A percentile compares a stretch with the other conserved stretches of the same genome.
Evolutionary conservation across 2,329 filamentous ascomycete genomes (phyloP).

Genomic region (Spiromastix sp.): DNA sequence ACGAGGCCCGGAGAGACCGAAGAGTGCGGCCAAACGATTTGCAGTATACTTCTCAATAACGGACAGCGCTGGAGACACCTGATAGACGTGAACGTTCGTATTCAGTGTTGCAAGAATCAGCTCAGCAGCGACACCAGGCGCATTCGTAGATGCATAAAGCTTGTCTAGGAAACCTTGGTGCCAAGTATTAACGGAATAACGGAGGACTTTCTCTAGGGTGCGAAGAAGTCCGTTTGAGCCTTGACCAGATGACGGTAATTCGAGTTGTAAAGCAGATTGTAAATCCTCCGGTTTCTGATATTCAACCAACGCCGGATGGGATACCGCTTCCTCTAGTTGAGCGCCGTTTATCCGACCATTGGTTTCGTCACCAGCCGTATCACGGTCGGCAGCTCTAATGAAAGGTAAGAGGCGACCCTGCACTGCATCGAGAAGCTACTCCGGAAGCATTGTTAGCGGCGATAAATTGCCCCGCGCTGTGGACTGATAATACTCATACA

Average conservation of each 20-base stretch:
- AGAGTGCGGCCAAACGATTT: conserved; percentile 60
- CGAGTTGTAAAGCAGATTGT: conserved; percentile 42
- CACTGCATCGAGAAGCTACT: conserved; percentile 29
- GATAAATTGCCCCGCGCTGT: not conserved
- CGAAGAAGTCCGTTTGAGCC: conserved; percentile 66
- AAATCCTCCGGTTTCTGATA: conserved; percentile 49
- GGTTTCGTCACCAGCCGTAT: conserved; percentile 12
- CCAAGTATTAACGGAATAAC: conserved; percentile 96
- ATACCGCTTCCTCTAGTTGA: conserved; percentile 52
- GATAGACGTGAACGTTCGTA: conserved; percentile 90
- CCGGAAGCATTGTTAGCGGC: conserved; percentile 1
- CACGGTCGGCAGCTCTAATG: conserved; percentile 32
- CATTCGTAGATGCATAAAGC: conserved; percentile 81
- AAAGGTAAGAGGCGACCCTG: conserved; percentile 36
- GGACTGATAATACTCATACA: no score
- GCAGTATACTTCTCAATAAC: conserved; percentile 79
- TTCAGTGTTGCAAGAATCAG: conserved; percentile 77
- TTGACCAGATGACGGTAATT: conserved; percentile 46
- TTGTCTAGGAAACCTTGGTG: conserved; percentile 95
- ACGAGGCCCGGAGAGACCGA: conserved; percentile 60
- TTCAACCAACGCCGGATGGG: conserved; percentile 54
- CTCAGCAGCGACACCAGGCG: conserved; percentile 76
- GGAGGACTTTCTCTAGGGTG: conserved; percentile 59
- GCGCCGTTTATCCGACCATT: conserved; percentile 31
- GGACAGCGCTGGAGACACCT: conserved; percentile 81